A percentile compares a stretch with the other conserved stretches of the same genome.
Conservation (phyloP, 164 flowering plant genomes). For the Aristolochia fimbriata region DNA sequence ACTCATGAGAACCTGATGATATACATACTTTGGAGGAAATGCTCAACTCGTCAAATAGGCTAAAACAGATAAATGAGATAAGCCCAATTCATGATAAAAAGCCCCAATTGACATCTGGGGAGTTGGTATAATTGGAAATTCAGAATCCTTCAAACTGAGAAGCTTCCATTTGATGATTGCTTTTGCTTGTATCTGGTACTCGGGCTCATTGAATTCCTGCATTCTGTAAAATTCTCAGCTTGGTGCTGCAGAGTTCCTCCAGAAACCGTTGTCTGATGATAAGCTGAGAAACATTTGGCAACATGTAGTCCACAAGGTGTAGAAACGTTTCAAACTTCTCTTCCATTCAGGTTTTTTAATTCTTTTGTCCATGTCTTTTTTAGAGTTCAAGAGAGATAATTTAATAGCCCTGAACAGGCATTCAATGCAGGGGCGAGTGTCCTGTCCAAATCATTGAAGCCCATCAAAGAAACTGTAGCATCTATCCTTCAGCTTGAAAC, state of each 20-base stretch:
- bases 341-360: neutral
- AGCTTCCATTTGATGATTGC: neutral
- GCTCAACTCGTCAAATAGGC: no score
- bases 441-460: slow-evolving; percentile 37
- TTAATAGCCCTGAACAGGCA: slow-evolving; percentile 42
- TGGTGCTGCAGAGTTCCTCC: slow-evolving; percentile 83
- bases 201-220: neutral
- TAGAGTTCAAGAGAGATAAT: neutral
- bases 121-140: neutral
- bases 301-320: slow-evolving; percentile 85
- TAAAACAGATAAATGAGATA: neutral
- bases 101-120: neutral
- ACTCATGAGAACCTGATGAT: neutral
- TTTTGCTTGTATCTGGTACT: neutral
- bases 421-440: slow-evolving; percentile 44
- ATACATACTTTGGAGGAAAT: no score
- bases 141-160: no score
- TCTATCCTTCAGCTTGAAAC: slow-evolving; percentile 37
- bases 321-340: slow-evolving; percentile 3
- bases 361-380: neutral
- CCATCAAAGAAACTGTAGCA: slow-evolving; percentile 42
- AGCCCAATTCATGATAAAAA: no score
- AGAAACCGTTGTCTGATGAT: slow-evolving; percentile 72
- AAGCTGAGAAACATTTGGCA: slow-evolving; percentile 88
- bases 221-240: slow-evolving; percentile 37